A percentile compares a stretch with the other conserved stretches of the same genome.
Evolutionary conservation across 73 alveolate genomes (phyloP).

Genomic region (Blepharisma stoltei): DNA sequence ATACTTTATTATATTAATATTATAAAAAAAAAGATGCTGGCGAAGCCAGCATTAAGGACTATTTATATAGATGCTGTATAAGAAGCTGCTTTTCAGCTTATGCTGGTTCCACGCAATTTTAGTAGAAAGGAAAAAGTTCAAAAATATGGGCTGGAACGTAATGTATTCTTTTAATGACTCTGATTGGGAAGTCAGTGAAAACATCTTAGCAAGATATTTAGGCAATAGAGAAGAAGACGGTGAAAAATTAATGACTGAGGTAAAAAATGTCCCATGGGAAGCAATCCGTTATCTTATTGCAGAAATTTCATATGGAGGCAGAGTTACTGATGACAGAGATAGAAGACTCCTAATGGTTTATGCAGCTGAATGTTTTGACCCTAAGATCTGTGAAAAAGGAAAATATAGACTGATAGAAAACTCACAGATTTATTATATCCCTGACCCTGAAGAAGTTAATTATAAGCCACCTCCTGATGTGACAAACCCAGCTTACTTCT

Average conservation of each 20-base stretch:
- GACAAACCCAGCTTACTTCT: constrained; percentile 24
- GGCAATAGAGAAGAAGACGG: constrained; percentile 74
- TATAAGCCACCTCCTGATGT: constrained; percentile 49
- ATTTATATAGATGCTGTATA: too few relatives aligned
- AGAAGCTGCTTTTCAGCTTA: constrained; percentile 56
- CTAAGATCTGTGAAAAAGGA: constrained; percentile 37
- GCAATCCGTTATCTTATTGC: constrained; percentile 98
- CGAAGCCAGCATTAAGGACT: too few relatives aligned
- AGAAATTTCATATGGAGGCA: constrained; percentile 90
- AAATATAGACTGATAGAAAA: constrained; percentile 61
- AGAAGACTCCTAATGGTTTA: constrained; percentile 81
- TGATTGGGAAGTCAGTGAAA: constrained; percentile 98
- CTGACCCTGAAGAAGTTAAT: constrained; percentile 60
- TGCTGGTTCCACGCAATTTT: constrained; percentile 97
- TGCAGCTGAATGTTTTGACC: constrained; percentile 62
- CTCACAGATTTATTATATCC: constrained; percentile 46
- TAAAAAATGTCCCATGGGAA: constrained; percentile 92
- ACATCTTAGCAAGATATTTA: constrained; percentile 95
- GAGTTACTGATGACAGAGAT: constrained; percentile 98
- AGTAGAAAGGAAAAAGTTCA: constrained; percentile 97
- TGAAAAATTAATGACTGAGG: constrained; percentile 52
- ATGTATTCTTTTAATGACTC: constrained; percentile 99
- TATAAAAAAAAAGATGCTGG: too few relatives aligned
- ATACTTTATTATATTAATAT: too few relatives aligned
- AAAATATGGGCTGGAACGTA: constrained; percentile 99